These are phyloP conservation scores for Phytophthora hibernalis DNA, from an alignment of 352 stramenopile genomes.

Conservation along the genomic window DNA sequence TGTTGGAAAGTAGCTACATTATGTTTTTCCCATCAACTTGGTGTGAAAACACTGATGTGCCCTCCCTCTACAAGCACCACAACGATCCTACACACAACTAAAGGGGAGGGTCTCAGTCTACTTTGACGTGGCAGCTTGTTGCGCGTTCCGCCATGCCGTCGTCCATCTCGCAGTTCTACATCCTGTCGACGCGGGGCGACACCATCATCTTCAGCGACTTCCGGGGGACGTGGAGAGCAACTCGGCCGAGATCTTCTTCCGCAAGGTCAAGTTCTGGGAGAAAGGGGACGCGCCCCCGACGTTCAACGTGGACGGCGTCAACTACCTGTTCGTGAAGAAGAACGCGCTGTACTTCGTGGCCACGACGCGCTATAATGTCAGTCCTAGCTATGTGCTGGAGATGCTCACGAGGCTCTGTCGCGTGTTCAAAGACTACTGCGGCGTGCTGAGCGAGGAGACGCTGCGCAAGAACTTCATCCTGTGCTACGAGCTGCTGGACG, in stretches of 20 bases:
- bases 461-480: constrained; percentile 99
- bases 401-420: constrained; percentile 94
- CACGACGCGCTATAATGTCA: constrained; percentile 97
- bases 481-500: constrained; percentile 99
- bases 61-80: too few species aligned
- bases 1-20: too few species aligned
- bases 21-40: too few species aligned
- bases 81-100: neutral
- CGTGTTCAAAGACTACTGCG: constrained; percentile 99
- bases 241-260: constrained; percentile 97
- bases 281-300: constrained; percentile 96
- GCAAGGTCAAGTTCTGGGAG: constrained; percentile 99
- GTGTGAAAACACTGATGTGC: too few species aligned
- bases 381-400: constrained; percentile 96
- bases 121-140: too few species aligned
- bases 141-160: constrained; percentile 50
- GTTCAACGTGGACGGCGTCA: constrained; percentile 98
- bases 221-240: constrained; percentile 87
- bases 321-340: constrained; percentile 98
- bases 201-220: constrained; percentile 99
- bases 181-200: constrained; percentile 97
- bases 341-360: constrained; percentile 99
- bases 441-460: constrained; percentile 97
- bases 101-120: neutral
- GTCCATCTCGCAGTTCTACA: constrained; percentile 98